Base-by-base conservation (phyloP, 345 rosid species). In the Eucalyptus cloeziana region DNA sequence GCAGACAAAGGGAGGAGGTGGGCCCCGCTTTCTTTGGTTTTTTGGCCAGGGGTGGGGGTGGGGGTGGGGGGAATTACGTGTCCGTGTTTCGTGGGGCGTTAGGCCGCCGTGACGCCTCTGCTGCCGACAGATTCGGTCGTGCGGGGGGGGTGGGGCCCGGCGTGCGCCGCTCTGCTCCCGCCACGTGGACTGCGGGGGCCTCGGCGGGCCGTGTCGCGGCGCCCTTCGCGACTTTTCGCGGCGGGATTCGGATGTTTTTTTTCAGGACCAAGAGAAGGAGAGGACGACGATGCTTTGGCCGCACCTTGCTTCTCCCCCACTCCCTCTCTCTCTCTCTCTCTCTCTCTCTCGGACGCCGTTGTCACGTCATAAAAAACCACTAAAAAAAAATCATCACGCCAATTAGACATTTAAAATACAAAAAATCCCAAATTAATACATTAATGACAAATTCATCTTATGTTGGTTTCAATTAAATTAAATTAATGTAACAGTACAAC, bases 401-500 rank as follows among this genome's bases (percentile, higher is more conserved):
- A 1, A 31, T 19, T 52, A 52, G 7, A 3, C 2, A 3, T 52
- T 52, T 52, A 19, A 52, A 52, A 52, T 19, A 0, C 4, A 3
- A 4, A 1, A 52, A 52, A 64, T 4, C 16, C 0, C 0, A 27
- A 27, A 60, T 60, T 1, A 0, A 27, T 30, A 64, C 1, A 7
- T 3, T 0, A 0, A 2, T 14, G 1, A 14, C 1, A n/a, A 64
- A 64, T n/a, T 0, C 0, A 64, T 7, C 0, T 0, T 0, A 0
- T 0, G 2, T 14, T 64, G 0, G 0, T 64, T n/a, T 64, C 0
- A 0, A 0, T 64, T 64, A 64, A 14, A 7, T 64, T 64, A 5
- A 30, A 27, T 27, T 3, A 6, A 60, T 13, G 0, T 1, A 0
- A 60, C 1, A 43, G 7, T 5, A 27, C 8, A 27, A 0, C 0